Conservation (phyloP, 164 flowering plant genomes). For the Macadamia integrifolia region DNA sequence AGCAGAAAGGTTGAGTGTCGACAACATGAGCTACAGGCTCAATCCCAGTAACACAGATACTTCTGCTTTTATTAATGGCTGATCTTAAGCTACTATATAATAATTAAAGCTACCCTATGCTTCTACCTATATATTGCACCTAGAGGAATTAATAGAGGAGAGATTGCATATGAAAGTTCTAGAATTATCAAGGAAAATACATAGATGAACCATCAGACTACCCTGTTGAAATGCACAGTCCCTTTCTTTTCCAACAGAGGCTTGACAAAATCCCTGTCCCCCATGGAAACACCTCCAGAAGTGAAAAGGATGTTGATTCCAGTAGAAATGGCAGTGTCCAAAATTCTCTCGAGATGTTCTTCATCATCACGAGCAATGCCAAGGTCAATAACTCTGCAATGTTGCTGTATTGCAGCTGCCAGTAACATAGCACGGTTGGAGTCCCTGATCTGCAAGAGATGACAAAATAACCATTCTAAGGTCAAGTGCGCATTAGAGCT, state of each 20-base stretch:
- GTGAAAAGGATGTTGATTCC: slow-evolving; percentile 69
- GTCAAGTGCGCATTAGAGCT: not conserved
- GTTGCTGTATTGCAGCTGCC: slow-evolving; percentile 74
- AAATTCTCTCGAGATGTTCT: slow-evolving; percentile 49
- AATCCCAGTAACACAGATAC: too few species aligned
- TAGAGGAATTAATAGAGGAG: not conserved
- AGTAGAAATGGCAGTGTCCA: slow-evolving; percentile 54
- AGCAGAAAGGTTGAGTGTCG: too few species aligned
- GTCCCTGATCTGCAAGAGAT: slow-evolving; percentile 74
- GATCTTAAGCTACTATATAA: not conserved
- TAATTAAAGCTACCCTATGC: not conserved
- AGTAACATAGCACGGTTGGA: slow-evolving; percentile 90
- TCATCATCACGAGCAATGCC: slow-evolving; percentile 86
- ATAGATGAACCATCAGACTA: slow-evolving; percentile 18
- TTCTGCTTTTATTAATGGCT: too few species aligned
- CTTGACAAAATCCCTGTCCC: slow-evolving; percentile 88
- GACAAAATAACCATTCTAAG: not conserved
- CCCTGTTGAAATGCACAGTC: slow-evolving; percentile 63
- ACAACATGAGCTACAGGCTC: too few species aligned
- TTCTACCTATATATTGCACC: not conserved
- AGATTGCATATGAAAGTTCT: not conserved
- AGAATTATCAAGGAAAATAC: not conserved
- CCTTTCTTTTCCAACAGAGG: slow-evolving; percentile 76
- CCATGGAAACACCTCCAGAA: slow-evolving; percentile 99
- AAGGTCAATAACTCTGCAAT: slow-evolving; percentile 74